Conservation (phyloP, 495 filamentous ascomycete genomes). For the Bryoglossum gracile region DNA sequence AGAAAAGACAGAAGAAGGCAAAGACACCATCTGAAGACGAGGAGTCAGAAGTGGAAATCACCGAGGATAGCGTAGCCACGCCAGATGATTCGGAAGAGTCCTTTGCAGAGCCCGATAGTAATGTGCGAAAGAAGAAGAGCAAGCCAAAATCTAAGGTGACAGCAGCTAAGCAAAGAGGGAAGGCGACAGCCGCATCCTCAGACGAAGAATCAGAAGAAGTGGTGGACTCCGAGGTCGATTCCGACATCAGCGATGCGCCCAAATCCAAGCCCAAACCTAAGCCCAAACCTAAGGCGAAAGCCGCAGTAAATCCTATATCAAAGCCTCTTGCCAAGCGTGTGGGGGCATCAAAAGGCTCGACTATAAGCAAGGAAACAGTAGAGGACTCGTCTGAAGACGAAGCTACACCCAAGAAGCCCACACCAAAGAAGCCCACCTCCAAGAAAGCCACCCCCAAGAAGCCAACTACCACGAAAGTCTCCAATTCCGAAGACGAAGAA, state of each 20-base stretch:
- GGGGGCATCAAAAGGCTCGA: conserved; percentile 8
- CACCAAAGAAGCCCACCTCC: not conserved
- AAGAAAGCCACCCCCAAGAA: not conserved
- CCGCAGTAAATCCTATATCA: conserved; percentile 28
- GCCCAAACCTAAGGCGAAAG: conserved; percentile 23
- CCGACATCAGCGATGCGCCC: not conserved
- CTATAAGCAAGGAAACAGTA: conserved; percentile 19
- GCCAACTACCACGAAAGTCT: not conserved
- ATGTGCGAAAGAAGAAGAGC: conserved; percentile 27
- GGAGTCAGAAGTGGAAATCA: conserved; percentile 8
- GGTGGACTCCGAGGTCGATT: not conserved
- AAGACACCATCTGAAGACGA: conserved; percentile 14
- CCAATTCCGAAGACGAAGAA: conserved; percentile 13
- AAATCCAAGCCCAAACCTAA: not conserved
- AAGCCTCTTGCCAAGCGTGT: conserved; percentile 30
- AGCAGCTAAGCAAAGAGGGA: conserved; percentile 8
- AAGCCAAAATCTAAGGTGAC: conserved; percentile 18
- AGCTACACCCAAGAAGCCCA: not conserved
- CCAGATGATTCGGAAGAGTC: conserved; percentile 23
- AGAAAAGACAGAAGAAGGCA: conserved; percentile 23
- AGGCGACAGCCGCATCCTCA: conserved; percentile 1
- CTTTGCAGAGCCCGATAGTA: conserved; percentile 12
- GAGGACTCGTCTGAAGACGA: conserved; percentile 11
- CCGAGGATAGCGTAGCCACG: conserved; percentile 18
- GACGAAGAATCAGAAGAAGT: conserved; percentile 2